Base-by-base conservation (phyloP, 108 stramenopile species). In the Cyclostephanos tholiformis region DNA sequence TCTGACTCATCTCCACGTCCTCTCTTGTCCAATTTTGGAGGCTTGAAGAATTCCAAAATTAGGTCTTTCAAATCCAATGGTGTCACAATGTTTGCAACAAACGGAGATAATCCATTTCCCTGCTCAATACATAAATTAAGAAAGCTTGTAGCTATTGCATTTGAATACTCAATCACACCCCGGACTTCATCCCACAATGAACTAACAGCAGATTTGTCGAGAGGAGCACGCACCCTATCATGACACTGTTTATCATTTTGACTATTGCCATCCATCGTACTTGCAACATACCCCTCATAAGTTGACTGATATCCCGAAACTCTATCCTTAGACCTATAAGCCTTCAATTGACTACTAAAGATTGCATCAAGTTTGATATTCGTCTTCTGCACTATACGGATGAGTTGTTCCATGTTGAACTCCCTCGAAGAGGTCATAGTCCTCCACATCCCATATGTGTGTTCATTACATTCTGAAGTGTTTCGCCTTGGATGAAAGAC, bases 381-480 rank as follows among this genome's bases (percentile, higher is more conserved):
- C 0, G 16, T 64, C 51, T 65, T 73, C 20, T 65, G 44, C 5
- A 64, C 72, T 17, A 64, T 73, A 3, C 71, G 38, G 8, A 63
- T 63, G 4, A 72, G 32, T 36, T 69, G 67, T 19, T 69, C 67
- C 53, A 43, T 39, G 41, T 73, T 73, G 48, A 73, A 73, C 46
- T 73, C 72, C 1, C 63, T 46, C 30, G 32, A 30, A 19, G 49
- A 50, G 16, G 20, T 27, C 20, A 64, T 46, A 0, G 13, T 38
- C 29, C 72, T 35, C 72, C 69, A 73, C 43, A 71, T 49, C 1
- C 60, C 59, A 36, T 41, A 71, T 13, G 70, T 71, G 60, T 71
- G 70, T 17, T 71, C 70, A 55, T 71, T 71, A 41, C 62, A 62
- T n/a, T 71, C 70, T 2, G 70, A 62, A 7, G 70, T 71, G 11